Evolutionary conservation across 23 red algal species (phyloP).

Genomic region (Gracilariopsis chorda): DNA sequence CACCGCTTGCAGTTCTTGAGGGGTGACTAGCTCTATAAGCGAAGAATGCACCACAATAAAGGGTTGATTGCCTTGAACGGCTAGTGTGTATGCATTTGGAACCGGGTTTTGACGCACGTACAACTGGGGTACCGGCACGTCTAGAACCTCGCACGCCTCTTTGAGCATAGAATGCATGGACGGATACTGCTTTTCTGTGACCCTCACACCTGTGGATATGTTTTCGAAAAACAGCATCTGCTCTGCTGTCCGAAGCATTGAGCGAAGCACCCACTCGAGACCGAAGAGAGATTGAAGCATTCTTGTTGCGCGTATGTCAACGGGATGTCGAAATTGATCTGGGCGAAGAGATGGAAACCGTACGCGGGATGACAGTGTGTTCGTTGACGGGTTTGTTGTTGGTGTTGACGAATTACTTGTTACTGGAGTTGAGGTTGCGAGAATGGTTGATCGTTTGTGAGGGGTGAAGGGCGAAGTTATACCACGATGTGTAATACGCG

Average conservation of each 20-base stretch:
- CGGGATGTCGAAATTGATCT: constrained; percentile 80
- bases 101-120: constrained; percentile 86
- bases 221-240: constrained; percentile 87
- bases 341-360: constrained; percentile 68
- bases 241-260: constrained; percentile 58
- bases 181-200: constrained; percentile 77
- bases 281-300: constrained; percentile 55
- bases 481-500: no score
- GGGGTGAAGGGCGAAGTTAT: no score
- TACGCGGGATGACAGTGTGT: constrained; percentile 30
- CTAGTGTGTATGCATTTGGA: constrained; percentile 98
- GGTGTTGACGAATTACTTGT: not conserved
- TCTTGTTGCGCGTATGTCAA: constrained; percentile 67
- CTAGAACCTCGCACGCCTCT: constrained; percentile 76
- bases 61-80: constrained; percentile 86
- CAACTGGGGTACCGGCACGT: constrained; percentile 77
- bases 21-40: constrained; percentile 82
- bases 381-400: not conserved
- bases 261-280: constrained; percentile 45
- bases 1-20: constrained; percentile 86
- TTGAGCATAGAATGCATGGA: constrained; percentile 61
- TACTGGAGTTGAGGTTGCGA: not conserved
- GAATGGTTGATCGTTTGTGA: not conserved
- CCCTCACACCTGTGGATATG: constrained; percentile 79
- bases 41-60: constrained; percentile 90